phyloP scores from a whole-genome alignment of 2,329 filamentous ascomycete species.

The Orbilia quercus region DNA sequence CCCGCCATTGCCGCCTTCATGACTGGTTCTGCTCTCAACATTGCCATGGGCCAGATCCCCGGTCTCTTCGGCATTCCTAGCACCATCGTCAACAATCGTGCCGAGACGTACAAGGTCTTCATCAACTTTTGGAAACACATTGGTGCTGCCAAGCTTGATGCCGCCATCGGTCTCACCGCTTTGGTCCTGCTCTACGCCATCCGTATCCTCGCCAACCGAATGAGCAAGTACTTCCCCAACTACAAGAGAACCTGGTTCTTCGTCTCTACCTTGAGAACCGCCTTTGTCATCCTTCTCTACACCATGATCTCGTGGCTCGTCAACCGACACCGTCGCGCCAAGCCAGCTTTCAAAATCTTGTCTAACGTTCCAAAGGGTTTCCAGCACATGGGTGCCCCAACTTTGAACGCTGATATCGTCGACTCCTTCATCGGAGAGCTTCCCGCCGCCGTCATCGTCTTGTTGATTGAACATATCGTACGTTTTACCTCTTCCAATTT shows the following conservation, averaged over 20 bases:
- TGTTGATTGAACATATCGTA: slow-evolving; percentile 92
- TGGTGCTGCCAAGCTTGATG: slow-evolving; percentile 76
- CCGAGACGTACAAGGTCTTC: slow-evolving; percentile 81
- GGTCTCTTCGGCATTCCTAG: slow-evolving; percentile 81
- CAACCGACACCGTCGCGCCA: slow-evolving; percentile 74
- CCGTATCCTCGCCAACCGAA: slow-evolving; percentile 71
- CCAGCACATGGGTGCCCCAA: slow-evolving; percentile 78
- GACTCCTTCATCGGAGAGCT: slow-evolving; percentile 76
- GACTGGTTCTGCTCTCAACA: slow-evolving; percentile 93
- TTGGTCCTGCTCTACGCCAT: slow-evolving; percentile 81
- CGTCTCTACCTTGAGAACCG: slow-evolving; percentile 86
- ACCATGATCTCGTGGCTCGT: slow-evolving; percentile 88
- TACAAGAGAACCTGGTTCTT: slow-evolving; percentile 86
- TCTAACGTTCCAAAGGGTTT: slow-evolving; percentile 85
- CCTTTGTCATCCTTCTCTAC: slow-evolving; percentile 90
- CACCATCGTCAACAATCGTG: slow-evolving; percentile 74
- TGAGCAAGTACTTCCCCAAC: slow-evolving; percentile 76
- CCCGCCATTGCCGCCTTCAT: slow-evolving; percentile 94
- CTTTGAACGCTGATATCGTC: slow-evolving; percentile 74
- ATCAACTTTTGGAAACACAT: slow-evolving; percentile 84
- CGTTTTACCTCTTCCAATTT: slow-evolving; percentile 13
- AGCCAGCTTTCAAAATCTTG: slow-evolving; percentile 79
- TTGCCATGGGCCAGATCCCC: slow-evolving; percentile 84
- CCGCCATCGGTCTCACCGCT: slow-evolving; percentile 86
- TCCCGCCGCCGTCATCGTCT: slow-evolving; percentile 88